Evolutionary conservation across 495 filamentous ascomycete genomes (phyloP).

Genomic region (Trypethelium eluteriae): DNA sequence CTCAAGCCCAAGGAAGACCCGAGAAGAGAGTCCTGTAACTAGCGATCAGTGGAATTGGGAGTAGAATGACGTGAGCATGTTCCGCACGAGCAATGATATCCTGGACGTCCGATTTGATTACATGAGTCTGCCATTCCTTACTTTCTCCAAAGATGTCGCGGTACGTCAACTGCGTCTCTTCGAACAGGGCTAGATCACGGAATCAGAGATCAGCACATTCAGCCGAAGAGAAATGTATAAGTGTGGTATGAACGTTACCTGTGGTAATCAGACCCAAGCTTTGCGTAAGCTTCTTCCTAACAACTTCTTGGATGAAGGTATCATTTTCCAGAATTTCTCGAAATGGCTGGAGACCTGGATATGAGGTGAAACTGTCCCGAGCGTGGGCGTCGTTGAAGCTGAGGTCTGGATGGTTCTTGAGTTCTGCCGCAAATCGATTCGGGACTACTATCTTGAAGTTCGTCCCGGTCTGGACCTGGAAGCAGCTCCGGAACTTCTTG

Average conservation of each 20-base stretch:
- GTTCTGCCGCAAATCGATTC: conserved; percentile 15
- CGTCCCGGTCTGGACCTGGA: conserved; percentile 16
- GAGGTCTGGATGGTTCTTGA: conserved; percentile 16
- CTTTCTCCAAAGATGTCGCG: conserved; percentile 16
- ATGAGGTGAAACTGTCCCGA: conserved; percentile 10
- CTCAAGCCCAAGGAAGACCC: conserved; percentile 41
- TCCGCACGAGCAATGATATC: conserved; percentile 22
- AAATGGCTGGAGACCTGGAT: conserved; percentile 13
- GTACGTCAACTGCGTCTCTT: conserved; percentile 12
- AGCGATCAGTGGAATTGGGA: conserved; percentile 20
- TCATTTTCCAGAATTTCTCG: conserved; percentile 9
- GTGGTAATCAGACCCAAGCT: conserved; percentile 15
- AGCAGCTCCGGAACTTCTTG: conserved; percentile 12
- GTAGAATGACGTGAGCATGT: conserved; percentile 10
- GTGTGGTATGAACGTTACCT: conserved; percentile 9
- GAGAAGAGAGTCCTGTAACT: conserved; percentile 41
- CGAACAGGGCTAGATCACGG: conserved; percentile 12
- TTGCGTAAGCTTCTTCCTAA: conserved; percentile 15
- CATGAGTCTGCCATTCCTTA: conserved; percentile 15
- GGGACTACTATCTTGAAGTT: conserved; percentile 17
- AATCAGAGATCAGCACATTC: conserved; percentile 10
- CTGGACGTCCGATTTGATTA: conserved; percentile 29
- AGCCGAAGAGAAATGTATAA: conserved; percentile 11
- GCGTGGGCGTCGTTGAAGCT: conserved; percentile 15
- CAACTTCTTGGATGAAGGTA: conserved; percentile 15